Evolutionary conservation across 2,329 filamentous ascomycete genomes (phyloP).

Genomic region (Talaromyces pinophilus): DNA sequence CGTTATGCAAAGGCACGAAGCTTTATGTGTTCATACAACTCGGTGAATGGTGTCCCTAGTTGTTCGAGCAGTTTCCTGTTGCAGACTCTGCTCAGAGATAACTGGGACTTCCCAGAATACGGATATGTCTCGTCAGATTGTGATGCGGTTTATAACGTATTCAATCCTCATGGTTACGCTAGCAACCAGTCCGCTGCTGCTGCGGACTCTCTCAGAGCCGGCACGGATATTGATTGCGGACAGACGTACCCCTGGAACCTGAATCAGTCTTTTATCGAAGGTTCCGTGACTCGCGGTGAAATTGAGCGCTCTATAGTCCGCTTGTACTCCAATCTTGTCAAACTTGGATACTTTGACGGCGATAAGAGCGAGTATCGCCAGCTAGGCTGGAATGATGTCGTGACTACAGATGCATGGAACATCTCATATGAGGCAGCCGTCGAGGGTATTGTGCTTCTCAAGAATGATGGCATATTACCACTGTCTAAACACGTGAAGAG

Average conservation of each 20-base stretch:
- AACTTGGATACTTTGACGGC: slow-evolving; percentile 56
- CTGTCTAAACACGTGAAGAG: slow-evolving; percentile 40
- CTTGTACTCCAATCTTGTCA: slow-evolving; percentile 53
- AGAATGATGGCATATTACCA: slow-evolving; percentile 53
- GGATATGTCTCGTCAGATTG: slow-evolving; percentile 68
- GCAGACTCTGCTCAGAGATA: slow-evolving; percentile 62
- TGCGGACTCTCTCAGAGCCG: slow-evolving; percentile 53
- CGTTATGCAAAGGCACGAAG: slow-evolving; percentile 59
- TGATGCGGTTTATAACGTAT: slow-evolving; percentile 63
- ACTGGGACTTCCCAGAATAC: slow-evolving; percentile 62
- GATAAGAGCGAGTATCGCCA: slow-evolving; percentile 50
- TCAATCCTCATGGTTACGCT: slow-evolving; percentile 54
- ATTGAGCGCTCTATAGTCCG: slow-evolving; percentile 52
- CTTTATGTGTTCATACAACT: slow-evolving; percentile 65
- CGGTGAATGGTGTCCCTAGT: slow-evolving; percentile 65
- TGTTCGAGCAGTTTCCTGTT: slow-evolving; percentile 66
- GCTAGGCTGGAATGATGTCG: slow-evolving; percentile 58
- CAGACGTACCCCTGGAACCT: slow-evolving; percentile 51
- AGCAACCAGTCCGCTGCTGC: slow-evolving; percentile 49
- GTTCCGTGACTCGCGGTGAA: slow-evolving; percentile 47
- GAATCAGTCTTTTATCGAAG: slow-evolving; percentile 47
- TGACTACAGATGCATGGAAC: slow-evolving; percentile 54
- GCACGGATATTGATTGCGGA: slow-evolving; percentile 58
- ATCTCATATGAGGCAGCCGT: slow-evolving; percentile 58
- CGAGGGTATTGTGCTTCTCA: slow-evolving; percentile 53